A percentile compares a stretch with the other conserved stretches of the same genome.
These are phyloP conservation scores for Discostella pseudostelligera DNA, from an alignment of 108 stramenopile species.

Conservation along the genomic window DNA sequence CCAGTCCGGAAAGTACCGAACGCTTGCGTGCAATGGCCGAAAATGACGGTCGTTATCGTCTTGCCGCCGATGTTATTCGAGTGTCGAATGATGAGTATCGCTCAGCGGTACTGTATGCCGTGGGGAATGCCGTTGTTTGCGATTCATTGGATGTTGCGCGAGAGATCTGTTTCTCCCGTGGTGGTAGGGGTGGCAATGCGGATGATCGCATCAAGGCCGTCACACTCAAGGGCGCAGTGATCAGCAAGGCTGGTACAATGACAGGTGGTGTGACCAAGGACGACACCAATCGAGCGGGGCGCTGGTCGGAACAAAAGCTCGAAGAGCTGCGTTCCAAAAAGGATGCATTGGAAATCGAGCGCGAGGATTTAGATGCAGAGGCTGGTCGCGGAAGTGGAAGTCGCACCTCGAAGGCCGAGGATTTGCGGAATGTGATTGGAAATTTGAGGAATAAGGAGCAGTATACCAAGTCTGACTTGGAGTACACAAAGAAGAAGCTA, in stretches of 20 bases:
- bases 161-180: conserved; percentile 74
- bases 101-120: conserved; percentile 91
- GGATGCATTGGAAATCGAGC: conserved; percentile 72
- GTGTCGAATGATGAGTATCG: conserved; percentile 71
- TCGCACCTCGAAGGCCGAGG: conserved; percentile 55
- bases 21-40: conserved; percentile 86
- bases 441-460: conserved; percentile 69
- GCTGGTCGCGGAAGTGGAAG: conserved; percentile 52
- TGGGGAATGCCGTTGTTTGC: conserved; percentile 93
- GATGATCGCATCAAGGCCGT: conserved; percentile 91
- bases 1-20: conserved; percentile 74
- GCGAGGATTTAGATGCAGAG: conserved; percentile 59
- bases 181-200: conserved; percentile 24
- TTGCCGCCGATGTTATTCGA: conserved; percentile 89
- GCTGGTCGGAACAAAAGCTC: conserved; percentile 76
- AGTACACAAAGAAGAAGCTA: conserved; percentile 72
- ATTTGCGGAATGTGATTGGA: conserved; percentile 71
- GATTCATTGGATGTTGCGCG: conserved; percentile 92
- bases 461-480: conserved; percentile 75
- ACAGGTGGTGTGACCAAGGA: conserved; percentile 91
- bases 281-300: conserved; percentile 63
- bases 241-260: conserved; percentile 97
- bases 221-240: conserved; percentile 90
- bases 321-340: conserved; percentile 67
- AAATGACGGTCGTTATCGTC: conserved; percentile 70